Evolutionary conservation across 179 eudicot species (phyloP), one percentile per base, ranked within the genome.

Genomic region (Amaranthus tricolor): DNA sequence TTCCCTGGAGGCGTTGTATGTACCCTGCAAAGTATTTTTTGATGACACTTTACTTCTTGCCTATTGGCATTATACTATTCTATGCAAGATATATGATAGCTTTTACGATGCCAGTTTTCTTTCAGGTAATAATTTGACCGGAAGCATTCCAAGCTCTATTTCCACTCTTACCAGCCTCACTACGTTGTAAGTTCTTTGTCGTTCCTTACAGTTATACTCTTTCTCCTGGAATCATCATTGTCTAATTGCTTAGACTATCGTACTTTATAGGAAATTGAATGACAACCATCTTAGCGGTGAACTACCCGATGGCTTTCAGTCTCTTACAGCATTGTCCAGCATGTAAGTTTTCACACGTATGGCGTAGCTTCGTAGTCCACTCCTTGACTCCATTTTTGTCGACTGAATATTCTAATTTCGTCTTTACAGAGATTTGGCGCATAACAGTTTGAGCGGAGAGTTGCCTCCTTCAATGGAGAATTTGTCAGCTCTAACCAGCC

Each of bases 41-140:
- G 31, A 65, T 59, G 45, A 11, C 45, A 43, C 7, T 59, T 61
- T 67, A 11, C n/a, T 24, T 40, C n/a, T 31, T 6, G 9, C 57
- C 7, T 48, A 7, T 21, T 53, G 44, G 15, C 44, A 48, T 62
- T 19, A 10, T n/a, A n/a, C 49, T 13, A 58, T 31, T 5, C 78
- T 40, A 68, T 79, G 77, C 84, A 60, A 20, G 77, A 82, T 70
- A 80, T 76, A 64, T 87, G 82, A 90, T 78, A 40, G 75, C 71
- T 71, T 86, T 88, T 83, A 86, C 84, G 78, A 65, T 85, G 88
- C 82, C 95, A 94, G 98, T 85, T 84, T 84, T 81, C 96, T 94
- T 89, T 88, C 98, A 86, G 90, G 70, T 83, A 92, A 94, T 76
- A 85, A 89, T 81, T 84, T 95, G 66, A 86, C 90, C 6, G 99